Evolutionary conservation across 1,139 yeast genomes (phyloP).

Genomic region (Candida pseudocylindracea): DNA sequence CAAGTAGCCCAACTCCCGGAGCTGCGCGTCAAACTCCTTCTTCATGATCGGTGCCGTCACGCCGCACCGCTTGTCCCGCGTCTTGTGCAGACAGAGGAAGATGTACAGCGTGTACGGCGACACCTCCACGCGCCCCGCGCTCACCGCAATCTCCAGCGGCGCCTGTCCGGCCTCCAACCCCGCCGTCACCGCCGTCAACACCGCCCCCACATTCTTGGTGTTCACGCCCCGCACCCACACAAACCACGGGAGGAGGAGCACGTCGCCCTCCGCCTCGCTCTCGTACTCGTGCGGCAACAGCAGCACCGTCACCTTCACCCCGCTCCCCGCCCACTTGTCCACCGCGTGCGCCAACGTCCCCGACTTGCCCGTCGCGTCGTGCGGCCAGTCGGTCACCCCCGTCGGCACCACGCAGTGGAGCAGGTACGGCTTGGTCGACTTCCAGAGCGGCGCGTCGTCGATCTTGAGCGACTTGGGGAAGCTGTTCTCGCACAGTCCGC

Average conservation of each 20-base stretch:
- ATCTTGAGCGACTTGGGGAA: constrained; percentile 31
- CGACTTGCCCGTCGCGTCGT: constrained; percentile 36
- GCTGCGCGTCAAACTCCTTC: constrained; percentile 49
- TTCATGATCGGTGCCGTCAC: constrained; percentile 86
- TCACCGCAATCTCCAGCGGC: constrained; percentile 2
- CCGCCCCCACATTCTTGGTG: constrained; percentile 16
- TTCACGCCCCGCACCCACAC: constrained; percentile 40
- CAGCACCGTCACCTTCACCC: constrained; percentile 28
- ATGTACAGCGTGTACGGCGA: constrained; percentile 24
- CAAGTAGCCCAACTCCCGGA: constrained; percentile 45
- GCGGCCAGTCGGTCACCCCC: constrained; percentile 70
- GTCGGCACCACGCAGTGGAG: constrained; percentile 65
- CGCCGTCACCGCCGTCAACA: constrained; percentile 24
- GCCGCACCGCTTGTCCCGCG: constrained; percentile 88
- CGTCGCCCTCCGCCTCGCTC: constrained; percentile 23
- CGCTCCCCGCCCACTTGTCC: constrained; percentile 16
- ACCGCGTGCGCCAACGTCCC: constrained; percentile 30
- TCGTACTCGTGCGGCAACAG: constrained; percentile 13
- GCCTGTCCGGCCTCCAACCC: constrained; percentile 10
- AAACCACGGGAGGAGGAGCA: constrained; percentile 58
- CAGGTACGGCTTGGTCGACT: constrained; percentile 45
- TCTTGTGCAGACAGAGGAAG: constrained; percentile 69
- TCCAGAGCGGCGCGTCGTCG: constrained; percentile 29
- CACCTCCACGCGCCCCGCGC: constrained; percentile 2
- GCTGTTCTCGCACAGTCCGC: constrained; percentile 23